Evolutionary conservation across 129 eudicot genomes (phyloP), one percentile per base, ranked within the genome.

Genomic region (Pittosporum tobira): DNA sequence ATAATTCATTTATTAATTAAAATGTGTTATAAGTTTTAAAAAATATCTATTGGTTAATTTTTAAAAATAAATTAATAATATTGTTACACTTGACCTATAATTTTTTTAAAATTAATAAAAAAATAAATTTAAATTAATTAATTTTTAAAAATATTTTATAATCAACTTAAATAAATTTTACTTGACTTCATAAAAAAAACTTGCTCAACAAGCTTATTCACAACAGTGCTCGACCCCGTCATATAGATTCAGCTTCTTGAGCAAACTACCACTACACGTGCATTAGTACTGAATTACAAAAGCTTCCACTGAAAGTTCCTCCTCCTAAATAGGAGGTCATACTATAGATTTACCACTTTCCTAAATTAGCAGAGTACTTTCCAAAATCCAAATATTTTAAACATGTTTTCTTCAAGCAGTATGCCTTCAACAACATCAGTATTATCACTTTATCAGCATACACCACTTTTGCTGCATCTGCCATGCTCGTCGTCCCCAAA

Each of bases 381-480:
- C 21, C 55, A n/a, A n/a, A 2, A 20, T 11, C 0, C 20, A 31
- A 60, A 61, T 9, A 4, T 44, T 20, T 24, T 22, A 38, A 50
- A 45, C 57, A 73, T 73, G 78, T 66, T 53, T 45, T 37, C 67
- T 16, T 49, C 51, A 7, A 9, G n/a, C 5, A 68, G 29, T 34
- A 38, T 62, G 42, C 71, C 79, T 22, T 62, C 75, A 48, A 68
- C 79, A 14, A 30, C 70, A 3, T 40, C 69, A 31, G 66, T 55
- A 34, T 38, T 67, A 23, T n/a, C n/a, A n/a, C n/a, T n/a, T n/a
- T n/a, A n/a, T 74, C 79, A 15, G 57, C 74, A 31, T 74, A 74
- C 23, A 68, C 79, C 21, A 57, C 71, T 29, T 63, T 74, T 37
- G 56, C 75, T 48, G 79, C 79, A 16, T 68, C 71, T 42, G 70